Conservation (phyloP, 2,329 filamentous ascomycete genomes). For the Lachnellula willkommii region DNA sequence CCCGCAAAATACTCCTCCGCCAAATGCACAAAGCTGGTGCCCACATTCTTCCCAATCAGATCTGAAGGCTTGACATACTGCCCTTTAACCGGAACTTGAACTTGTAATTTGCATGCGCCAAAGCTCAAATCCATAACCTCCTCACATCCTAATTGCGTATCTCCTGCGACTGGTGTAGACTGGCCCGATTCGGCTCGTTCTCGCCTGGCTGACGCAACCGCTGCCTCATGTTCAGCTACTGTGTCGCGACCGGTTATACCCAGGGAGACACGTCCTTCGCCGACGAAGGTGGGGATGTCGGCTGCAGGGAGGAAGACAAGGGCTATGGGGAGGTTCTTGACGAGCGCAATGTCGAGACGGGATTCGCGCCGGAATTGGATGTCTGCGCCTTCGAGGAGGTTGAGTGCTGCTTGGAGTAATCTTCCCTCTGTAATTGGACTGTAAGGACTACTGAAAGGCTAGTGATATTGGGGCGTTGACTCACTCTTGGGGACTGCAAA, state of each 20-base stretch:
- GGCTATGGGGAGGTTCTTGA: slow-evolving; percentile 93
- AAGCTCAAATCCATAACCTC: slow-evolving; percentile 89
- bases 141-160: slow-evolving; percentile 52
- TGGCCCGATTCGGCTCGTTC: slow-evolving; percentile 44
- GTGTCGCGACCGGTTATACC: slow-evolving; percentile 94
- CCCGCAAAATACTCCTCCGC: slow-evolving; percentile 76
- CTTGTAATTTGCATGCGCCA: slow-evolving; percentile 85
- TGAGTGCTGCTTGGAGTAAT: slow-evolving; percentile 79
- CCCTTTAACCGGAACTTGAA: slow-evolving; percentile 92
- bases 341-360: slow-evolving; percentile 92
- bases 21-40: slow-evolving; percentile 89
- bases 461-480: slow-evolving; percentile 35
- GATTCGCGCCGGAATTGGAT: slow-evolving; percentile 95
- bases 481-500: slow-evolving; percentile 98
- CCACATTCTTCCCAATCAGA: slow-evolving; percentile 85
- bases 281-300: slow-evolving; percentile 96
- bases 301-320: slow-evolving; percentile 95
- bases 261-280: slow-evolving; percentile 86
- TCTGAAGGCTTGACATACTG: slow-evolving; percentile 63
- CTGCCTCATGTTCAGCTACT: slow-evolving; percentile 81
- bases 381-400: slow-evolving; percentile 88
- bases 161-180: slow-evolving; percentile 37
- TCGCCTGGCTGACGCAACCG: slow-evolving; percentile 45
- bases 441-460: too few relatives aligned
- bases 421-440: slow-evolving; percentile 66